A percentile compares a stretch with the other conserved stretches of the same genome.
Evolutionary conservation across 257 asterid genomes (phyloP).

Genomic region (Leonotis leonurus): DNA sequence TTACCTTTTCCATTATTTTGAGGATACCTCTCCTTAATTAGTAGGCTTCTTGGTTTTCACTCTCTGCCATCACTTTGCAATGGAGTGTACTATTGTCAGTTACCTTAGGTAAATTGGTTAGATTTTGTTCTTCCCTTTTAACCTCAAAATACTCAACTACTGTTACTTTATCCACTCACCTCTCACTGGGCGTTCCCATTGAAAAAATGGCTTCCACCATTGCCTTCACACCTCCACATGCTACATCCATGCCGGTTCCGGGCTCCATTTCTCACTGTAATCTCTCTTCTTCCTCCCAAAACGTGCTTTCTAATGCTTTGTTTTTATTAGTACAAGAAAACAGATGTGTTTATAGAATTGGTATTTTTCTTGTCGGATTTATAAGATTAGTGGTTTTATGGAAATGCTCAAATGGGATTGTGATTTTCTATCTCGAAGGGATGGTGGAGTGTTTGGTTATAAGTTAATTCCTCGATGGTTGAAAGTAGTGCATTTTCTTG

Average conservation of each 20-base stretch:
- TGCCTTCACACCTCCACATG: conserved; percentile 17
- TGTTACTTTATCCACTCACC: conserved; percentile 18
- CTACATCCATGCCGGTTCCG: conserved; percentile 5
- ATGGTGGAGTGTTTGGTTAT: neutral
- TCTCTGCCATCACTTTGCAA: no score
- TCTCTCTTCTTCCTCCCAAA: neutral
- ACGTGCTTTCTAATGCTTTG: neutral
- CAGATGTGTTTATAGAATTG: neutral
- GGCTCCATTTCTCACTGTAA: conserved; percentile 13
- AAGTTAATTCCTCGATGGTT: neutral
- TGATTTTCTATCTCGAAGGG: neutral
- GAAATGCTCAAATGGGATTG: neutral
- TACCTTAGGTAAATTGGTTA: no score
- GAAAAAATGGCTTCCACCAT: conserved; percentile 24
- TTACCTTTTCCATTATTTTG: neutral
- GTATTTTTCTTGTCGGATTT: neutral
- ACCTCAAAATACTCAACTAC: neutral
- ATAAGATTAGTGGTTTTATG: neutral
- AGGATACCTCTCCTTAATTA: no score
- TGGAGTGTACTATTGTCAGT: no score
- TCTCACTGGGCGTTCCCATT: conserved; percentile 9
- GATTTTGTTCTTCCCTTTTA: no score
- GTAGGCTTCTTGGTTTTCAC: no score
- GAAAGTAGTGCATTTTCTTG: neutral
- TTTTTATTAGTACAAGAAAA: neutral